Evolutionary conservation across 176 grass and related monocot species (phyloP).

Genomic region (Carex scoparia): DNA sequence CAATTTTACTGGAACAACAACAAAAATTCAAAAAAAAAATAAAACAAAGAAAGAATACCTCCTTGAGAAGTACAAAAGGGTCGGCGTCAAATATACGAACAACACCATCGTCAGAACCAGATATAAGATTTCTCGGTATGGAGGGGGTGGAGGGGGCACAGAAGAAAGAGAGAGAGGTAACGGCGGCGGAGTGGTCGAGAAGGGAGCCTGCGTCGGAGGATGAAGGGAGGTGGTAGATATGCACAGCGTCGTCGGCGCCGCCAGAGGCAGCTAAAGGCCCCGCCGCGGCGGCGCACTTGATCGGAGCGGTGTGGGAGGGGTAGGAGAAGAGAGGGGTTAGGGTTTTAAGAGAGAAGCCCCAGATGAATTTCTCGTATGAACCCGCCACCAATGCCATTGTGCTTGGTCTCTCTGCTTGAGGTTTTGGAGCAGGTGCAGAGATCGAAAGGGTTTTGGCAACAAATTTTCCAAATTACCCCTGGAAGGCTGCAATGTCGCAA

Average conservation of each 20-base stretch:
- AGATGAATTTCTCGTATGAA: constrained; percentile 96
- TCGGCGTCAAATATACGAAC: constrained; percentile 78
- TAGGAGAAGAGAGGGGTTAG: constrained; percentile 72
- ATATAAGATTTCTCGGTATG: constrained; percentile 79
- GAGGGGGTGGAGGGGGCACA: constrained; percentile 35
- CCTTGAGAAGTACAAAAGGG: constrained; percentile 59
- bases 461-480: not conserved
- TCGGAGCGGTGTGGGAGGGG: constrained; percentile 59
- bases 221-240: constrained; percentile 71
- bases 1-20: not conserved
- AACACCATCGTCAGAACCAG: constrained; percentile 69
- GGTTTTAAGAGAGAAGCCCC: constrained; percentile 85
- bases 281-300: constrained; percentile 58
- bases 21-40: not conserved
- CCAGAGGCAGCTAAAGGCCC: constrained; percentile 48
- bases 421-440: not conserved
- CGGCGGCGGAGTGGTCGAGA: constrained; percentile 57
- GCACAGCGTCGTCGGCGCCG: constrained; percentile 62
- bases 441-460: not conserved
- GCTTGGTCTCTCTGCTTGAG: not conserved
- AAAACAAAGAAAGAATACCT: not conserved
- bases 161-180: constrained; percentile 83
- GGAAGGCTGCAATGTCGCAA: not conserved
- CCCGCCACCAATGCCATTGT: constrained; percentile 72
- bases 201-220: constrained; percentile 65